phyloP scores from a whole-genome alignment of 78 protist species.

The Dictyostelium purpureum region DNA sequence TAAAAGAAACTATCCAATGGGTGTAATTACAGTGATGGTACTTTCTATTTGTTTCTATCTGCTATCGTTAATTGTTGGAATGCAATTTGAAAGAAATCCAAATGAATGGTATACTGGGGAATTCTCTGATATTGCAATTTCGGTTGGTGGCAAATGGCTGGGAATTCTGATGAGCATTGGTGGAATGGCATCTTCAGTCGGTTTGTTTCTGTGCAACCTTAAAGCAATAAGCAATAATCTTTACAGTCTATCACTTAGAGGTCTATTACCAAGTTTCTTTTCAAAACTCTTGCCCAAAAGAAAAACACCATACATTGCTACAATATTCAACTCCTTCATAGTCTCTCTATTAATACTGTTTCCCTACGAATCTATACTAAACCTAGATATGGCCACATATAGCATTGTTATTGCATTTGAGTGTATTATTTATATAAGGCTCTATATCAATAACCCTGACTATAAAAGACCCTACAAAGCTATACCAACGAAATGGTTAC shows the following conservation, averaged over 20 bases:
- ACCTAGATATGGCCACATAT: slow-evolving; percentile 58
- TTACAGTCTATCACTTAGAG: slow-evolving; percentile 9
- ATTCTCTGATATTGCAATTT: slow-evolving; percentile 27
- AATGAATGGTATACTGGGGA: slow-evolving; percentile 41
- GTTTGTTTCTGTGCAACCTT: slow-evolving; percentile 36
- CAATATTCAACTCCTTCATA: not conserved
- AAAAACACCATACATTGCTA: slow-evolving; percentile 53
- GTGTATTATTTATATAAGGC: slow-evolving; percentile 13
- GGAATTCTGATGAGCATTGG: slow-evolving; percentile 43
- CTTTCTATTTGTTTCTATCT: slow-evolving; percentile 15
- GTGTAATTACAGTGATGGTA: slow-evolving; percentile 40
- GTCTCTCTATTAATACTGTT: slow-evolving; percentile 1
- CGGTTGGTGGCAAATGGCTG: slow-evolving; percentile 57
- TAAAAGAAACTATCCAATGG: slow-evolving; percentile 48
- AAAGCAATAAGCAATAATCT: slow-evolving; percentile 22
- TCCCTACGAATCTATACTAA: slow-evolving; percentile 45
- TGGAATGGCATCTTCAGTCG: slow-evolving; percentile 60
- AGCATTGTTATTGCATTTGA: slow-evolving; percentile 22
- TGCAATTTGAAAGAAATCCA: slow-evolving; percentile 36
- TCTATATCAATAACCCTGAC: slow-evolving; percentile 22
- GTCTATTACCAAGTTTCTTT: slow-evolving; percentile 15
- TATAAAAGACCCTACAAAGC: slow-evolving; percentile 39
- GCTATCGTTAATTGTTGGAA: slow-evolving; percentile 54
- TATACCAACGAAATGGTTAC: not conserved
- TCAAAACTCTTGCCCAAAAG: slow-evolving; percentile 32